phyloP scores from a whole-genome alignment of 2,329 filamentous ascomycete species.

The Juglanconis oblonga region DNA sequence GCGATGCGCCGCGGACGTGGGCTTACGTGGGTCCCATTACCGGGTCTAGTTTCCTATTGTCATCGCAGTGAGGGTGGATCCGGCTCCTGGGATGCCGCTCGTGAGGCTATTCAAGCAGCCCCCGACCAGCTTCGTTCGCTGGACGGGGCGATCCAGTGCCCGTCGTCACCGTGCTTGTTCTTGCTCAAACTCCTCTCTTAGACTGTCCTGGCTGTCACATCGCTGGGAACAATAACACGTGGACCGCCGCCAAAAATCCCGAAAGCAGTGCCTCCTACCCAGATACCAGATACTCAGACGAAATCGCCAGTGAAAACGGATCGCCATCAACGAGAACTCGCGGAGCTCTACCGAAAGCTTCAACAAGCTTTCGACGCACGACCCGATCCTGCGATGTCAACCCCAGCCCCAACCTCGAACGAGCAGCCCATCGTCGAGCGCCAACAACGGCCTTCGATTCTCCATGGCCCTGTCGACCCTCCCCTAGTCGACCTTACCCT shows the following conservation, averaged over 20 bases:
- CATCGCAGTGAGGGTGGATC: constrained; percentile 2
- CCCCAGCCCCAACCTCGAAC: constrained; percentile 4
- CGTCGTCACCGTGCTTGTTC: neutral
- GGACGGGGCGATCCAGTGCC: neutral
- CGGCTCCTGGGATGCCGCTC: neutral
- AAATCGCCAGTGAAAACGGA: neutral
- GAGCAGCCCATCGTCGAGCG: constrained; percentile 16
- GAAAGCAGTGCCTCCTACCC: neutral
- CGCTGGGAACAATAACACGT: neutral
- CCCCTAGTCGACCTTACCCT: constrained; percentile 70
- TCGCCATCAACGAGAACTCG: constrained; percentile 1
- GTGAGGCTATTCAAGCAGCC: constrained; percentile 13
- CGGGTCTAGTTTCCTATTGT: neutral
- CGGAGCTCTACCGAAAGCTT: constrained; percentile 8
- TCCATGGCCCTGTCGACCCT: constrained; percentile 67
- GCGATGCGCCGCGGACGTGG: neutral
- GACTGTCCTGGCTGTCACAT: neutral
- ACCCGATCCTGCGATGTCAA: constrained; percentile 2
- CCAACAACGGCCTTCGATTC: constrained; percentile 52
- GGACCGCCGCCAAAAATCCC: neutral
- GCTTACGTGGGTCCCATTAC: neutral
- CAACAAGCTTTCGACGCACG: constrained; percentile 2
- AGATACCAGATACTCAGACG: neutral
- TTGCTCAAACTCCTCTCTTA: neutral
- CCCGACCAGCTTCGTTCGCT: neutral